Percentiles rank a stretch among this genome's conserved stretches.
phyloP scores from a whole-genome alignment of 1,284 basidiomycete species.

The Coriolopsis trogii region DNA sequence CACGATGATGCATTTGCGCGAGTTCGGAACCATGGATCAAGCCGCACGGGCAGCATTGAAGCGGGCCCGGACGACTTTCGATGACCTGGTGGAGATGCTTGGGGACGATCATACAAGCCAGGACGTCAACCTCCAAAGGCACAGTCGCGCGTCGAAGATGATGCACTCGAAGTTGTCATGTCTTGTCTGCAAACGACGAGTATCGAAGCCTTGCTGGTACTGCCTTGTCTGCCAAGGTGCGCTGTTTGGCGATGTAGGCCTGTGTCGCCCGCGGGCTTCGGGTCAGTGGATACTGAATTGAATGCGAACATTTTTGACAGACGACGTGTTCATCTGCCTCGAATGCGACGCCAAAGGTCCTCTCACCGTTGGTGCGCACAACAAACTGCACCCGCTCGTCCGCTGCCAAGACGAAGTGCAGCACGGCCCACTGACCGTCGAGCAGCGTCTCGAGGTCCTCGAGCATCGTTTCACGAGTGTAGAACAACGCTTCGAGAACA shows the following conservation, averaged over 20 bases:
- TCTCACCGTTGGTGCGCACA: conserved; percentile 3
- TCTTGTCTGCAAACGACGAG: conserved; percentile 7
- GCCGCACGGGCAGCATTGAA: conserved; percentile 5
- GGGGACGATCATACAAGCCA: not conserved
- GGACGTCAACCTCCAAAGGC: not conserved
- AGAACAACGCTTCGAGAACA: conserved; percentile 1
- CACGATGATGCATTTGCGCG: conserved; percentile 11
- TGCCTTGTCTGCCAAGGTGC: conserved; percentile 30
- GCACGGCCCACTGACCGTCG: not conserved
- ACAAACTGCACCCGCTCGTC: conserved; percentile 23
- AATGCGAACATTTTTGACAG: too few species aligned
- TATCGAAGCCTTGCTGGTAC: conserved; percentile 29
- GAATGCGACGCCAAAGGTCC: conserved; percentile 13
- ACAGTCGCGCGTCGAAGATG: conserved; percentile 1
- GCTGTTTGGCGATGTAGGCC: too few species aligned
- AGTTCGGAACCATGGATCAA: conserved; percentile 5
- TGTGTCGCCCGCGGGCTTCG: too few species aligned
- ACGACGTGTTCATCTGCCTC: conserved; percentile 21
- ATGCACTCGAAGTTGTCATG: conserved; percentile 5
- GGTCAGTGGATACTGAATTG: too few species aligned
- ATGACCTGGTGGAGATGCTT: not conserved
- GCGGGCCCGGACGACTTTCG: conserved; percentile 5
- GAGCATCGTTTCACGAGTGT: not conserved
- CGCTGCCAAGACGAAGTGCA: conserved; percentile 17
- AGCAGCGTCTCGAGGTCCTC: not conserved